Base-by-base conservation (phyloP, 805 yeast species). In the Candida lessepsii region DNA sequence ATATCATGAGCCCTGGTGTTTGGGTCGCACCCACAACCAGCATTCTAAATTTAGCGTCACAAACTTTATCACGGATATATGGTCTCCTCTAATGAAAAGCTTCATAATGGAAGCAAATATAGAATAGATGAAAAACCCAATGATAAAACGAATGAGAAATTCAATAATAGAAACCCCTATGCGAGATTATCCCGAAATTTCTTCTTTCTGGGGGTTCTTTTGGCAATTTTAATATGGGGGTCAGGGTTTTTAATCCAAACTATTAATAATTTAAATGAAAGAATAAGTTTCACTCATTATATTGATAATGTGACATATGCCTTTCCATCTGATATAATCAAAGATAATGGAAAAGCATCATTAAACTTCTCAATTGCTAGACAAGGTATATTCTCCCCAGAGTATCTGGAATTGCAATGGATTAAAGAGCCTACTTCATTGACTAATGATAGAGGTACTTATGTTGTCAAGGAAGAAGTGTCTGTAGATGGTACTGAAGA, bases 381-480 rank as follows among this genome's bases (percentile, higher is more conserved):
- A 47, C 74, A 76, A 37, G 79, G 79, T 1, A 68, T 75, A 3
- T 84, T 84, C 50, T 45, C 55, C 0, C 83, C 93, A 0, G 59
- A 64, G 11, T 60, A 53, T 36, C 75, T 76, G 45, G 58, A 73
- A 7, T 67, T 87, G 23, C 91, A 84, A 57, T 87, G 96, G 96
- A 76, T 86, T 32, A 65, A 61, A 13, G 65, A 66, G 15, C 77
- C 78, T 1, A 68, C 68, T 17, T 75, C 83, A 0, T 53, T 63
- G 8, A 47, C 49, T 9, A 61, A 76, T 45, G 90, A 83, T 55
- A 73, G 73, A 42, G 95, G 95, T 4, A 74, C 86, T 6, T 87
- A 75, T 56, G 72, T 85, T 20, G 53, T 65, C 13, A 56, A 54
- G 19, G 62, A 58, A 14, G 39, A 42, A n/a, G 33, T 36, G 2